Base-by-base conservation (phyloP, 2,329 filamentous ascomycete genomes). In the Diaporthe citrichinensis region DNA sequence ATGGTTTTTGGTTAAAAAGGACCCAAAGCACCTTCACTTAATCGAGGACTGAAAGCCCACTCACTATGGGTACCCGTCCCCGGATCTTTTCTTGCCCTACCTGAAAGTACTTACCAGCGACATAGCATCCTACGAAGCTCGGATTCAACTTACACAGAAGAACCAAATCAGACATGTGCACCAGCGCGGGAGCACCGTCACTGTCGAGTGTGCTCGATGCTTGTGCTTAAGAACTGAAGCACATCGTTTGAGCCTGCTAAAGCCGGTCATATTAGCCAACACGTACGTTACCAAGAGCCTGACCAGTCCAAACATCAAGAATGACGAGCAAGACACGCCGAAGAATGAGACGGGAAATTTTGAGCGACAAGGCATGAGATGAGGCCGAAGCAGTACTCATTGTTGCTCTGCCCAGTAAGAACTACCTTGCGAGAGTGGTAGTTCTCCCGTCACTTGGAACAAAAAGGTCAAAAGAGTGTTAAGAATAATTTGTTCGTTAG, bases 401-500 rank as follows among this genome's bases (percentile, higher is more conserved):
- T 39, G n/a, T 53, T 53, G 31, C 49, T 3, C 46, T 31, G 6
- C 34, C 61, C 39, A n/a, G n/a, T n/a, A 12, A 28, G 17, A 12
- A 55, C 15, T 25, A 23, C 15, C 31, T 20, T 12, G 5, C 34
- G 10, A 23, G 2, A 20, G 31, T 25, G 31, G 34, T 14, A 12
- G 34, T 41, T 28, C n/a, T 31, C 65, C 34, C n/a, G n/a, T n/a
- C n/a, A n/a, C n/a, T n/a, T n/a, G n/a, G n/a, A n/a, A n/a, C n/a
- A n/a, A n/a, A 9, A 31, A 39, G 1, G 31, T 0, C 20, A 51
- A 55, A 34, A 55, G 25, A 46, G 58, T 46, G 36, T 73, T 34
- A 15, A 25, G 44, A 57, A 44, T 46, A 5, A 34, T 44, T 44
- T 73, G 71, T 73, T 53, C 44, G 71, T 65, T 65, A 65, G 58